Conservation (phyloP, 83 land plant genomes). For the Picea mariana region DNA sequence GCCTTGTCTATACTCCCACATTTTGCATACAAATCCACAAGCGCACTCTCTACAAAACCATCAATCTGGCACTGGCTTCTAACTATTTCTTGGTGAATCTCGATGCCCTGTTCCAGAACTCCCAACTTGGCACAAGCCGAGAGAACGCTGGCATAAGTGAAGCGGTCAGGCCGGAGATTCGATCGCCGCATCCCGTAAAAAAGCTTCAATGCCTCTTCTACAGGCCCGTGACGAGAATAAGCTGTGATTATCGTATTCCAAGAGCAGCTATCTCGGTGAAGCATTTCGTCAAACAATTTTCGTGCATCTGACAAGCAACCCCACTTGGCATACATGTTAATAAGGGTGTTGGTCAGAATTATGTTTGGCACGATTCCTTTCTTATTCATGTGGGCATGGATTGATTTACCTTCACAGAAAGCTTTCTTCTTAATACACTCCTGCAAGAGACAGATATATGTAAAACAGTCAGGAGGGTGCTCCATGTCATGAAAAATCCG, state of each 20-base stretch:
- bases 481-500: neutral
- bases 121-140: conserved; percentile 11
- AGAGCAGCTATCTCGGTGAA: neutral
- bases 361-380: neutral
- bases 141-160: neutral
- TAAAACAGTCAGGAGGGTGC: neutral
- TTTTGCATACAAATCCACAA: conserved; percentile 1
- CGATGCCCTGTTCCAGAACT: neutral
- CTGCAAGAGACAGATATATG: neutral
- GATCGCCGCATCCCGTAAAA: conserved; percentile 43
- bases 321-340: conserved; percentile 7
- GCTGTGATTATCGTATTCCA: conserved; percentile 1
- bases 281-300: neutral
- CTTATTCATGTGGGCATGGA: neutral
- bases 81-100: neutral
- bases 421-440: neutral
- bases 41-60: neutral
- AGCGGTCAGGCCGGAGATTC: neutral
- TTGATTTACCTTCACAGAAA: neutral
- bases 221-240: neutral
- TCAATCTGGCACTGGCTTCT: neutral
- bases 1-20: no score
- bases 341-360: neutral
- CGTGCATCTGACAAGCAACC: neutral
- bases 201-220: conserved; percentile 18